Evolutionary conservation across 2,329 filamentous ascomycete genomes (phyloP).

Genomic region (Aspergillus luchuensis): DNA sequence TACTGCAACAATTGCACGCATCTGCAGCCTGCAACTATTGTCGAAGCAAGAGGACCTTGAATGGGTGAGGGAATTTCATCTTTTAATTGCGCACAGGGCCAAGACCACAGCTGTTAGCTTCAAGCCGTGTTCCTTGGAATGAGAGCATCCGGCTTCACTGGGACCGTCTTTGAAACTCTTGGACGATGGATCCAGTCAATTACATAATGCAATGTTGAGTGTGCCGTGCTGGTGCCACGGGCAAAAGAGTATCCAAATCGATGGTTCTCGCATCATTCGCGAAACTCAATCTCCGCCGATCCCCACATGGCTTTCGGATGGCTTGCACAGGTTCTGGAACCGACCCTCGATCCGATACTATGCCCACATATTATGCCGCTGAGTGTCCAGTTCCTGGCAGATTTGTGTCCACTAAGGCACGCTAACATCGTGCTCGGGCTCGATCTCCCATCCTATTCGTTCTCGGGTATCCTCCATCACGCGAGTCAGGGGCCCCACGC

Average conservation of each 20-base stretch:
- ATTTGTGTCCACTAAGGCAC: neutral
- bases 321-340: neutral
- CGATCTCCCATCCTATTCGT: neutral
- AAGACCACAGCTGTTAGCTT: neutral
- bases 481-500: neutral
- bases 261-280: neutral
- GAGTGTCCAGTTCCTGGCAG: neutral
- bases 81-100: neutral
- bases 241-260: neutral
- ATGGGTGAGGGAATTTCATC: neutral
- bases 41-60: neutral
- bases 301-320: neutral
- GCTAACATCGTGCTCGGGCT: neutral
- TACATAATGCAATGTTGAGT: neutral
- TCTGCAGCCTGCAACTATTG: neutral
- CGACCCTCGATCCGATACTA: neutral
- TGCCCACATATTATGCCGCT: neutral
- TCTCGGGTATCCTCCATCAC: neutral
- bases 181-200: neutral
- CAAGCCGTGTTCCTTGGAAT: neutral
- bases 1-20: neutral
- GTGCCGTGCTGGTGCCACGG: neutral
- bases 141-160: neutral
- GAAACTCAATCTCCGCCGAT: neutral
- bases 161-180: neutral